Conservation (phyloP, 495 filamentous ascomycete genomes). For the Daldinia decipiens region DNA sequence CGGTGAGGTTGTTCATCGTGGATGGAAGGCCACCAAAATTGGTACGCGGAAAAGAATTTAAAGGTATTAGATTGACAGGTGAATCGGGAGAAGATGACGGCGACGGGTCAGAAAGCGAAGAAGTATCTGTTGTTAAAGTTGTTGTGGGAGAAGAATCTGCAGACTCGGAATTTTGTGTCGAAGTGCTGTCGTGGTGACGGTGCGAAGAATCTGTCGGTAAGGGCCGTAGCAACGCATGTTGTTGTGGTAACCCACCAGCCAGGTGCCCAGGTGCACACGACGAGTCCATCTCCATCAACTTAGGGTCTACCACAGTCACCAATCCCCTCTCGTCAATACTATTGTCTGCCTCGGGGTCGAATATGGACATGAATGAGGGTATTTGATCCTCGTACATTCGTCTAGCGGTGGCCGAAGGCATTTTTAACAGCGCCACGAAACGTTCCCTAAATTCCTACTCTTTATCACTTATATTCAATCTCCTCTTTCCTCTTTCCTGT, state of each 20-base stretch:
- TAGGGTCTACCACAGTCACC: constrained; percentile 58
- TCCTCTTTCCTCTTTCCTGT: neutral
- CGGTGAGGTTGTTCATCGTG: constrained; percentile 55
- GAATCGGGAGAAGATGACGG: constrained; percentile 93
- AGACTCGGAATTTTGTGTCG: constrained; percentile 83
- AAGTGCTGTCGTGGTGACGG: constrained; percentile 73
- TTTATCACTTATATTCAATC: constrained; percentile 3
- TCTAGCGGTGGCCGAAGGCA: constrained; percentile 64
- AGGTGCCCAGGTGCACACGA: constrained; percentile 42
- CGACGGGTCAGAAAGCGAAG: constrained; percentile 87
- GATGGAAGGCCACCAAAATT: constrained; percentile 57
- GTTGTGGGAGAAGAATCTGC: constrained; percentile 95
- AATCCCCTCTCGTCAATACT: constrained; percentile 56
- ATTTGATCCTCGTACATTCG: constrained; percentile 71
- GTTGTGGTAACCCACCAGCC: constrained; percentile 43
- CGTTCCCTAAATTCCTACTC: constrained; percentile 16
- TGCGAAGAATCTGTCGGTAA: constrained; percentile 56
- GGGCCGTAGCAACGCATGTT: constrained; percentile 48
- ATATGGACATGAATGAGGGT: constrained; percentile 78
- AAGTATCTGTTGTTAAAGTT: constrained; percentile 88
- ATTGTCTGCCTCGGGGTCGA: constrained; percentile 61
- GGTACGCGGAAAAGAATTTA: constrained; percentile 64
- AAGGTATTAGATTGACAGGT: constrained; percentile 70
- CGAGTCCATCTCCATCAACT: constrained; percentile 55
- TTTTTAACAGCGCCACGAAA: constrained; percentile 49